Conservation (phyloP, 139 green algal genomes). For the Volvox africanus region DNA sequence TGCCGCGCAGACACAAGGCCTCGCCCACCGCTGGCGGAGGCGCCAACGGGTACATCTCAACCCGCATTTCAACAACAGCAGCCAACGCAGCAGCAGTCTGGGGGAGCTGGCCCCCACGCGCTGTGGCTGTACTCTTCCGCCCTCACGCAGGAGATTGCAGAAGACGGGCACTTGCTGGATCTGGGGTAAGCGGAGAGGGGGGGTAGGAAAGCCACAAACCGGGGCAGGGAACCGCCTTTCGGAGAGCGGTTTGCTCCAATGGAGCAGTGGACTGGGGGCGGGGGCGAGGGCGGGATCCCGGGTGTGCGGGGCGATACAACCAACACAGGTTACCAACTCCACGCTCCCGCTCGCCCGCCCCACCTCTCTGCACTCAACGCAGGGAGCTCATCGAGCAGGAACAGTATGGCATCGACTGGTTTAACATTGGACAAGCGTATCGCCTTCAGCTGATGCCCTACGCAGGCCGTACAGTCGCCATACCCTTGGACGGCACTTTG, state of each 20-base stretch:
- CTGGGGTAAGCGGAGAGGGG: neutral
- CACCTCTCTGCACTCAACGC: neutral
- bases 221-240: too few species aligned
- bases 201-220: neutral
- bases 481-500: conserved; percentile 20
- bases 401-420: neutral
- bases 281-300: too few species aligned
- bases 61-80: neutral
- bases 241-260: too few species aligned
- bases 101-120: neutral
- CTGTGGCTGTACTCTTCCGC: neutral
- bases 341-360: too few species aligned
- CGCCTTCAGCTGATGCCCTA: conserved; percentile 18
- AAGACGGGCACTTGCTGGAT: neutral
- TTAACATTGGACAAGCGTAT: neutral
- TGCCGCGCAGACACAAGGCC: too few species aligned
- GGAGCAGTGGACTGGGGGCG: too few species aligned
- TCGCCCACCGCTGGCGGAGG: too few species aligned
- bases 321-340: too few species aligned
- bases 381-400: neutral
- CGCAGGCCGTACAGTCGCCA: neutral
- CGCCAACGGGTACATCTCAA: too few species aligned
- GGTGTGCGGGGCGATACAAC: too few species aligned
- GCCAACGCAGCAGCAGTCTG: neutral
- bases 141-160: neutral